Evolutionary conservation across 306 rosid genomes (phyloP), one percentile per base, ranked within the genome.

Genomic region (Rubus idaeus): DNA sequence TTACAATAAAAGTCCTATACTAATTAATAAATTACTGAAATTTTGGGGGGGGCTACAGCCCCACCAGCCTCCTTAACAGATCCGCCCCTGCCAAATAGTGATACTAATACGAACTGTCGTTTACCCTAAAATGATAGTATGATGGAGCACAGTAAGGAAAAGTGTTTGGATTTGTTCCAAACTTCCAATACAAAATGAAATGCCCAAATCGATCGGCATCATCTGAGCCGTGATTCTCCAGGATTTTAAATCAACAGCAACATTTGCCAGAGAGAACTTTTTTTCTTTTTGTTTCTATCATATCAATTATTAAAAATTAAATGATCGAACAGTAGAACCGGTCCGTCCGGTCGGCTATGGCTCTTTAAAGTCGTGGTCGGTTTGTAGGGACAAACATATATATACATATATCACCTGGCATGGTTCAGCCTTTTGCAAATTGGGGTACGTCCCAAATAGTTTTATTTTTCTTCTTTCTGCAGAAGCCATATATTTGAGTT

Each of bases 321-420:
- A 9, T 58, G 39, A 21, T 26, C 2, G 23, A 35, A 35, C 0
- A 63, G 45, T 0, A 35, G 68, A 63, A 39, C 20, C 11, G 37
- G 68, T 37, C 68, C 40, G 40, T 20, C 20, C 11, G 37, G 68
- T 37, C 68, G 65, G 40, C 45, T 41, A 63, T 63, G 68, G 68
- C 4, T 63, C 45, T 63, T 37, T 16, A 63, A 12, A 26, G 51
- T 35, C 35, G 13, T 42, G 56, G 73, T 69, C 63, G 75, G 61
- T 73, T 51, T 35, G 75, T 82, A 53, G 72, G 77, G 84, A 23
- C 18, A 58, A 23, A 68, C 52, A 51, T 18, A 57, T 71, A 30
- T 30, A 23, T 23, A 23, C 1, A 21, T 16, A n/a, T n/a, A n/a
- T n/a, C 39, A 68, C 51, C 77, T 16, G 68, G 35, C 35, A 30